Base-by-base conservation (phyloP, 129 eudicot species). In the Dittrichia graveolens region DNA sequence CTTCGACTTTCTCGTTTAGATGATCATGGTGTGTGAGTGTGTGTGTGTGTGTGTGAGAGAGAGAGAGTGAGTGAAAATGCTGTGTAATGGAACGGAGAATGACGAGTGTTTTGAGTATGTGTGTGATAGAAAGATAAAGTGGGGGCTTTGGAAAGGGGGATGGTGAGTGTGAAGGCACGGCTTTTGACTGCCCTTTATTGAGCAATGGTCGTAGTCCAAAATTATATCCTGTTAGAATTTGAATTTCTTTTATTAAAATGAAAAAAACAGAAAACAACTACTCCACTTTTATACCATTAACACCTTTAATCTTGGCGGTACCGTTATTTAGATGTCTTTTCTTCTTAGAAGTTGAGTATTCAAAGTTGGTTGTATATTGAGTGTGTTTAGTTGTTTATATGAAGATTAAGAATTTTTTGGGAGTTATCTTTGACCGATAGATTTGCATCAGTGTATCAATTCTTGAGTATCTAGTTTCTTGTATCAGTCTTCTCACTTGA, bases 151-250 rank as follows among this genome's bases (percentile, higher is more conserved):
- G 82, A 78, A 78, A 78, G 55, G 82, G 82, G 77, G 77, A 48
- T 78, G 67, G 66, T 43, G 77, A 61, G 82, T 71, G 77, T 78
- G 82, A 78, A 78, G 82, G 82, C 77, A 78, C 77, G 72, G 64
- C 82, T 78, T 78, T 78, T 78, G 82, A 78, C 82, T 62, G 12
- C 58, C 43, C 77, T 78, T 78, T 78, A 78, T 78, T 71, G 72
- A 78, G 82, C 77, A 69, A 71, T 62, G 82, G 72, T 71, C 72
- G 66, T 70, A 61, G 64, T 69, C 60, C 71, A 6, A 71, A 50
- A 43, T 9, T 52, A 18, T 40, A 15, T 64, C 45, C 46, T 4
- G n/a, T 31, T 1, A 60, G 11, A 38, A 6, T 37, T 24, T 24
- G 31, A 24, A 24, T 24, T 24, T 24, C 31, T 24, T 24, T 24